Evolutionary conservation across 1,284 basidiomycete species (phyloP), one percentile per base, ranked within the genome.

Genomic region (Pisolithus thermaeus): DNA sequence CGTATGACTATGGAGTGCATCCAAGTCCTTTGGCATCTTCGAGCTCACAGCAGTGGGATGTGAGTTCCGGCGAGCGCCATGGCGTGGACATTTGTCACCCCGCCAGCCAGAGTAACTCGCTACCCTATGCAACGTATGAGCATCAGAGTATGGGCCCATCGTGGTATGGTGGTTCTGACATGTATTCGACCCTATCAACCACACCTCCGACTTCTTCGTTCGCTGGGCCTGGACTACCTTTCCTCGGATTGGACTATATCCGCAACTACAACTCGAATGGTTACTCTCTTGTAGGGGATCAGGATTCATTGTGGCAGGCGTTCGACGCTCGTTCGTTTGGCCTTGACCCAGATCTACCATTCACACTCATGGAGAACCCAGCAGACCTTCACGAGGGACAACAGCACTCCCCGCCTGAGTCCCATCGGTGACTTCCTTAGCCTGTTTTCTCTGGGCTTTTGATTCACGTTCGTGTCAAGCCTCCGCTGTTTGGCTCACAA

Each of bases 191-290:
- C 3, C 68, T 82, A 41, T 78, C 79, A 7, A 77, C 76, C 25
- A 77, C 81, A 14, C 77, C 83, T 6, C 78, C 81, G 4, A 76
- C 75, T 2, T 70, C 81, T 23, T 76, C 78, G 3, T 89, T 89
- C 63, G 74, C 79, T 55, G 79, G 80, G 5, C 73, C 81, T 28
- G 87, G 88, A 28, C 71, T 90, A 27, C 89, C 88, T 0, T 90
- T 90, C 73, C 77, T 81, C 39, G 88, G 87, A 16, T 73, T 90
- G 40, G 88, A 91, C 59, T 90, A 79, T 59, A 83, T 90, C 59
- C 80, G 84, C 56, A 90, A 87, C 60, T 88, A 84, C 63, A 76
- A 73, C 57, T 60, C 74, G 8, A 70, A 69, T 8, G 69, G 73
- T 39, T 75, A 72, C 58, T 53, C 65, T 22, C 61, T 72, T 50